Conservation (phyloP, 331 rosid species). For the Quercus lobata region DNA sequence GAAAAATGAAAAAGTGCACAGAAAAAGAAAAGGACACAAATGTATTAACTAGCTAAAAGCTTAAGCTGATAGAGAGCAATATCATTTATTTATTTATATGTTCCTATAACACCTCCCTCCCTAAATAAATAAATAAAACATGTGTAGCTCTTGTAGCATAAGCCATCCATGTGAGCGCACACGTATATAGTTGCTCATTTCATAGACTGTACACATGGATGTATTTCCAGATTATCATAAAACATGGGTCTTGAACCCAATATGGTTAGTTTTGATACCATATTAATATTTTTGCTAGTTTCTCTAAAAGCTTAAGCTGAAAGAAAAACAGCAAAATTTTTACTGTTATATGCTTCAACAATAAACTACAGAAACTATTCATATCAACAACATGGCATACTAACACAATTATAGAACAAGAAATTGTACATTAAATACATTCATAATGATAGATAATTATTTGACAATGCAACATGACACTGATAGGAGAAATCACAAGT, state of each 20-base stretch:
- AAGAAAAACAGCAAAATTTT: background rate
- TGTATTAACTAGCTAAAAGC: background rate
- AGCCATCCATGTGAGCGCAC: background rate
- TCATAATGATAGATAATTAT: no score
- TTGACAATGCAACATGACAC: background rate
- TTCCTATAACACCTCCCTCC: background rate
- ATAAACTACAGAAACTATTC: background rate
- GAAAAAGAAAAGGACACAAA: no score
- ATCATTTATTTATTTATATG: background rate
- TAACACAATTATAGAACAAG: background rate
- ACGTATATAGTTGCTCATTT: background rate
- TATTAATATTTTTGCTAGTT: background rate
- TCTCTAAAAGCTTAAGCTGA: background rate
- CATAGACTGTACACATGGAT: background rate
- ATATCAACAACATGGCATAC: background rate
- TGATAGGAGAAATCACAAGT: background rate
- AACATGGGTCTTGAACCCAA: background rate
- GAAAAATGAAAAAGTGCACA: no score
- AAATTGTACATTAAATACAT: background rate
- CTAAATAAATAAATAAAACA: no score
- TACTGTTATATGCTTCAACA: background rate
- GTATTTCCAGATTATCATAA: background rate
- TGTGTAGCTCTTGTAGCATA: background rate
- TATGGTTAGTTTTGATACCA: background rate
- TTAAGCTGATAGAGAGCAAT: background rate